Base-by-base conservation (phyloP, 441 rosid genomes). In the Adansonia gregorii region DNA sequence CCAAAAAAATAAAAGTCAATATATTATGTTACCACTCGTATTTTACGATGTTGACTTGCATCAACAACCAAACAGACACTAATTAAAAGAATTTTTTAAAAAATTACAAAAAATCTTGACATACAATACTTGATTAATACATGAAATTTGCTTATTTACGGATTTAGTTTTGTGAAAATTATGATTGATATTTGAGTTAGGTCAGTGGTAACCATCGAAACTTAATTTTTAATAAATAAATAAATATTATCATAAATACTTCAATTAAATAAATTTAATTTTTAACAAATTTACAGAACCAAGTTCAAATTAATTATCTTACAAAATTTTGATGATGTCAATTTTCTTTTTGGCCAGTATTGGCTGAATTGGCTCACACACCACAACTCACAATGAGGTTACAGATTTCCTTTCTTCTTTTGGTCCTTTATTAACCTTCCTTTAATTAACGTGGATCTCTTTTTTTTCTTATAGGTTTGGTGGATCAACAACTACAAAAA, bases 371-470 rank as follows among this genome's bases (percentile, higher is more conserved):
- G 48, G n/a, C 48, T 65, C 49, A 9, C 65, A 59, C 39, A 27
- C 8, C 31, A 39, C 19, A 63, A 24, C 15, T 12, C 31, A 8
- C 4, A 12, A 8, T 8, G 19, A 31, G n/a, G 41, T 58, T 8
- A 0, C 6, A 8, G 2, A 7, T 58, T 58, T 49, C 14, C 12
- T 15, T 14, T 5, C 6, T 1, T 6, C 46, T 35, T 39, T 64
- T 64, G 4, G 49, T 65, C 5, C 22, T 15, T 64, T 60, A 22
- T 60, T 65, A 65, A 65, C 48, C 69, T 65, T 15, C 11, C 65
- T n/a, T 46, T 45, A 67, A 67, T 67, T 22, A 67, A 45, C n/a
- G 69, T 65, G 45, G 7, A 31, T 3, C 39, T 31, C 39, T 31
- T 31, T 31, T 24, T 35, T 35, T 39, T 7, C 8, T 65, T 64